Evolutionary conservation across 257 asterid genomes (phyloP), one percentile per base, ranked within the genome.

Genomic region (Solanum bulbocastanum): DNA sequence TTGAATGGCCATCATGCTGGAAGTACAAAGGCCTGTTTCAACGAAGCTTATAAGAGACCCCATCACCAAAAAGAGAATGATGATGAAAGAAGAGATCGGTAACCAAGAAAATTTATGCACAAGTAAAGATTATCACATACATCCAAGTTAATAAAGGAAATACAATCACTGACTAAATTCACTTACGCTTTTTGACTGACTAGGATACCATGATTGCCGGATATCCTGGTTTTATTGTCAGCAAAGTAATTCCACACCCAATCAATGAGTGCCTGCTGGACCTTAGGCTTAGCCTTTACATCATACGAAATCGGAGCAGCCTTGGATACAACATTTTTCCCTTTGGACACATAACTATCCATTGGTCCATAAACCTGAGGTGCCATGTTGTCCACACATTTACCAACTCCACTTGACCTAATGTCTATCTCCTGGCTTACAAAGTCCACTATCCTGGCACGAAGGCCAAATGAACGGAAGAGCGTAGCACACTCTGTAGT

Each of bases 171-270:
- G 42, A 44, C 68, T 46, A 73, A 71, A 90, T 86, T 72, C 83
- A 90, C 98, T 94, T 90, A 97, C 98, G 96, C 90, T 94, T 96
- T 97, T 87, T 92, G 93, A 73, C 93, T 93, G 86, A 92, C 91
- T 90, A 93, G 85, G 83, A 95, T 98, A 84, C 89, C 90, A 39
- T 58, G 91, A 89, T 85, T 88, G 88, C 94, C 91, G 58, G 90
- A 78, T 82, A 30, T 93, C 66, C 62, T 87, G 11, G 84, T 37
- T 49, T 91, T 91, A 88, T 91, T 89, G 75, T 91, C 92, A 82
- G 92, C 90, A 68, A 97, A 96, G 92, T 96, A 96, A 86, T 92
- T 93, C 98, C 99, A 97, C 86, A 97, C 95, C 98, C 98, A 96
- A 60, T 94, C 94, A 46, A 91, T 85, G 82, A 96, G 93, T 90